Conservation (phyloP, 2,329 filamentous ascomycete species). For the Alternaria brassicae region DNA sequence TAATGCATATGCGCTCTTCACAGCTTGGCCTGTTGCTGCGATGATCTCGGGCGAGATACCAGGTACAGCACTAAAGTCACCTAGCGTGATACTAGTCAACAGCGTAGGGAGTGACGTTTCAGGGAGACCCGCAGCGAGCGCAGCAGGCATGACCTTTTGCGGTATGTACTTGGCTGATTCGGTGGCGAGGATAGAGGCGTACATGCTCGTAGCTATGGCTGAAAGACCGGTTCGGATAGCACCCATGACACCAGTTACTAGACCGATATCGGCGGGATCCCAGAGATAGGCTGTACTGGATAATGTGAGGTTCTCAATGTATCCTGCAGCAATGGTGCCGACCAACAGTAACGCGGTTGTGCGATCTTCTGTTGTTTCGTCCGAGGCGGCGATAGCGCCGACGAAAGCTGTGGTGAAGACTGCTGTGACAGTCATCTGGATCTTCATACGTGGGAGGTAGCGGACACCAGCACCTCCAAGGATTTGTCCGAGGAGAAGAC, state of each 20-base stretch:
- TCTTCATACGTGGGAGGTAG: constrained; percentile 40
- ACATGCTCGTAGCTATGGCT: constrained; percentile 39
- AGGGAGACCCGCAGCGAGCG: constrained; percentile 34
- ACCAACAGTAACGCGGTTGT: constrained; percentile 35
- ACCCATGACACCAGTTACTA: constrained; percentile 41
- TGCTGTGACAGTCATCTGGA: constrained; percentile 41
- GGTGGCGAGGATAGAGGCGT: constrained; percentile 41
- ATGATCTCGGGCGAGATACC: constrained; percentile 36
- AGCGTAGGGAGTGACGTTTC: constrained; percentile 29
- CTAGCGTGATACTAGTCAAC: constrained; percentile 31
- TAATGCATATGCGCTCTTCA: constrained; percentile 53
- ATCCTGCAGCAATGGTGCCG: constrained; percentile 37
- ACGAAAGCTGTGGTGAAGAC: constrained; percentile 36
- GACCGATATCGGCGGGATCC: constrained; percentile 43
- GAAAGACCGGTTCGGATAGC: constrained; percentile 38
- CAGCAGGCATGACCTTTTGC: constrained; percentile 35
- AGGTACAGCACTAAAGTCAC: constrained; percentile 35
- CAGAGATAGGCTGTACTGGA: constrained; percentile 38
- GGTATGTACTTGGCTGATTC: constrained; percentile 38
- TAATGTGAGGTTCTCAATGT: constrained; percentile 44
- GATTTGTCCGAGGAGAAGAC: constrained; percentile 43
- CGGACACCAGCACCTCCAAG: constrained; percentile 40
- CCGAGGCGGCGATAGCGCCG: constrained; percentile 33
- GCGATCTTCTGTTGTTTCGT: constrained; percentile 22
- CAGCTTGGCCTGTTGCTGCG: constrained; percentile 42